Base-by-base conservation (phyloP, 2,329 filamentous ascomycete genomes). In the Aspergillus fumigatus region DNA sequence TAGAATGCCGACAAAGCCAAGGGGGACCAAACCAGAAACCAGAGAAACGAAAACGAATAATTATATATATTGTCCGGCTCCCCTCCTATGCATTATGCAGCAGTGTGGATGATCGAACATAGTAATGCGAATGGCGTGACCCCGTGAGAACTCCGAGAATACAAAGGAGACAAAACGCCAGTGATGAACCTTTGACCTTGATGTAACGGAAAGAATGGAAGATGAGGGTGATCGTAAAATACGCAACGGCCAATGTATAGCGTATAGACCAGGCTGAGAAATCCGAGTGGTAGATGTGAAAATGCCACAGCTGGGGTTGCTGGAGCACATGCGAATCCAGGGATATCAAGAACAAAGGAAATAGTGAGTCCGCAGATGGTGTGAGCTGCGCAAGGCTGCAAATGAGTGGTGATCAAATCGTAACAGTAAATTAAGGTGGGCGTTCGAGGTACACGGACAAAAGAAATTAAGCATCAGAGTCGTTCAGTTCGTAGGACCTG, bases 381-480 rank as follows among this genome's bases (percentile, higher is more conserved):
- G 14, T 32, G 4, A 32, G 29, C 11, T 32, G 29, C 11, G 2
- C 11, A 14, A 2, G 10, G 11, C 32, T 7, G 32, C 32, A 6
- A 6, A 38, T 38, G 32, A 38, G 32, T 7, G 32, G 14, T 17
- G 32, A 7, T 32, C 14, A 17, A 7, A 38, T 38, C 32, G 32
- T 48, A 26, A 26, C 23, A 48, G n/a, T 8, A 9, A 32, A 26
- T 50, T 6, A 19, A 21, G 8, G 4, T 43, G 40, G 40, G 14
- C 10, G n/a, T 14, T 48, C 27, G 29, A 48, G 48, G 41, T 50
- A 52, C 47, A 43, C 38, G 21, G 45, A 65, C 58, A 65, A 59
- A 64, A 52, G 61, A 59, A 59, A 62, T 57, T 7, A 48, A 56
- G 54, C 64, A 61, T 64, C 54, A 63, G 56, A 48, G 54, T 63